These are phyloP conservation scores for Candida sp. DNA, from an alignment of 1,139 yeast species.

Conservation along the genomic window DNA sequence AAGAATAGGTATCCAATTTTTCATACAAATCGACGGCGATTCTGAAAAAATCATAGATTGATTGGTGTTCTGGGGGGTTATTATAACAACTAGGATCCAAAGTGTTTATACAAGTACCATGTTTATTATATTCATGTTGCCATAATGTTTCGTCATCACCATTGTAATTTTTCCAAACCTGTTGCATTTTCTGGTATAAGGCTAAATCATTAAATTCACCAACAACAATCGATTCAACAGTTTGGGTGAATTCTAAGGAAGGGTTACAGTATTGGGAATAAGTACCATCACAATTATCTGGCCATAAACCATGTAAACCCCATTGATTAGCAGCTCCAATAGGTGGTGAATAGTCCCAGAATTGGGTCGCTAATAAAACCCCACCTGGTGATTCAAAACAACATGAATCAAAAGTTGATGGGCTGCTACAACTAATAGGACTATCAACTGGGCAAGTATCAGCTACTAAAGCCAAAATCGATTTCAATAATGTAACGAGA, in stretches of 20 bases:
- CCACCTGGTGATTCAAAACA: constrained; percentile 87
- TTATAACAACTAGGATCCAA: constrained; percentile 68
- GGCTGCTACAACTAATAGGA: constrained; percentile 61
- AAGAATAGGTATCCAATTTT: constrained; percentile 66
- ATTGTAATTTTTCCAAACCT: constrained; percentile 73
- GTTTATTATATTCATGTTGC: constrained; percentile 95
- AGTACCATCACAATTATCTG: constrained; percentile 43
- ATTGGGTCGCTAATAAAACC: constrained; percentile 79
- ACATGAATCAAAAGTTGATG: constrained; percentile 51
- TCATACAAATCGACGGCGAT: constrained; percentile 63
- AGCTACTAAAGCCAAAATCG: background rate
- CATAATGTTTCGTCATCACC: constrained; percentile 76
- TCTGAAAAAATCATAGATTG: constrained; percentile 77
- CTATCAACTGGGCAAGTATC: constrained; percentile 56
- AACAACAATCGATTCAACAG: constrained; percentile 51
- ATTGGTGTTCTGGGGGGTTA: constrained; percentile 30
- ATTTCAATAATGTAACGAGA: background rate
- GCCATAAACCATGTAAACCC: constrained; percentile 61
- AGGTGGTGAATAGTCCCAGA: constrained; percentile 91
- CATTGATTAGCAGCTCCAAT: constrained; percentile 78
- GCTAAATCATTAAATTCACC: constrained; percentile 45
- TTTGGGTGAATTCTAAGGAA: constrained; percentile 43
- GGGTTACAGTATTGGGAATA: constrained; percentile 65
- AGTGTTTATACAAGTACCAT: constrained; percentile 89
- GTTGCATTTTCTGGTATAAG: constrained; percentile 55